A percentile compares a stretch with the other conserved stretches of the same genome.
Conservation (phyloP, 768 basidiomycete species). For the Lactarius hatsudake region DNA sequence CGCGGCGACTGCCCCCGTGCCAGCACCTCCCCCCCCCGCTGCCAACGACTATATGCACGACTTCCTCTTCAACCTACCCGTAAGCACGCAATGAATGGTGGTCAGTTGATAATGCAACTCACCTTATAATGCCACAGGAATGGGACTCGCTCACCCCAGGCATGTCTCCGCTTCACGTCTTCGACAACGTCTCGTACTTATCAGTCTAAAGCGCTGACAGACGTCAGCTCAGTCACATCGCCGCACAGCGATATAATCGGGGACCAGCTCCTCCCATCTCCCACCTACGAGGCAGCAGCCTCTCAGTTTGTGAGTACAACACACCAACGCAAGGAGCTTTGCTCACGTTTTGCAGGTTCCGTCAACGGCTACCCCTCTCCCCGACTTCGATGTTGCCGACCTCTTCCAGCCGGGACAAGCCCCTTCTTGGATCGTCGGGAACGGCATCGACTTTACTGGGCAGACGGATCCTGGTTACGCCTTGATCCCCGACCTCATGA, state of each 20-base stretch:
- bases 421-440: not conserved
- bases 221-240: not conserved
- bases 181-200: not conserved
- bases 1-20: not conserved
- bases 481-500: not conserved
- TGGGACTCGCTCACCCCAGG: not conserved
- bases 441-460: not conserved
- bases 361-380: not conserved
- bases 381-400: not conserved
- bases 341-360: not conserved
- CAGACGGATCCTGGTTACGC: not conserved
- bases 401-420: not conserved
- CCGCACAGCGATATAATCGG: not conserved
- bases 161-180: not conserved
- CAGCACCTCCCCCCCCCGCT: not conserved
- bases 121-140: not conserved
- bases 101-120: not conserved
- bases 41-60: not conserved
- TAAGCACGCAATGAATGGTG: not conserved
- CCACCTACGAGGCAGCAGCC: not conserved
- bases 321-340: not conserved
- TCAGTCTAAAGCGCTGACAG: not conserved
- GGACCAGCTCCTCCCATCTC: not conserved
- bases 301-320: not conserved
- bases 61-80: not conserved